Base-by-base conservation (phyloP, 495 filamentous ascomycete genomes). In the Neurospora sp. region DNA sequence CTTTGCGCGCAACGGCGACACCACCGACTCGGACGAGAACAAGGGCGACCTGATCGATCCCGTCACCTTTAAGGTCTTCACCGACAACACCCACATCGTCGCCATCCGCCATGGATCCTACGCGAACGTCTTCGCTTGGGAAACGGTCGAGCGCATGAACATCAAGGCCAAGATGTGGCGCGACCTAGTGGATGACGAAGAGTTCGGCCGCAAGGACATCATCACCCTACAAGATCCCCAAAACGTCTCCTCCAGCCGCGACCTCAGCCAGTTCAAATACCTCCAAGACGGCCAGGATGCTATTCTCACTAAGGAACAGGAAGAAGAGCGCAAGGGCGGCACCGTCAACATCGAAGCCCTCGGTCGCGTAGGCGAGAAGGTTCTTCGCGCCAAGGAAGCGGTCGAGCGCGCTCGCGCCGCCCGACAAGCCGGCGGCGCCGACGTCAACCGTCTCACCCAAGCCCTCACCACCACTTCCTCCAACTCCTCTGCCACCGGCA, bases 111-210 rank as follows among this genome's bases (percentile, higher is more conserved):
- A 92, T 76, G 86, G 85, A 21, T 88, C 78, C 45, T 92, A 93
- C 43, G 94, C 93, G 40, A 98, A 98, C 83, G 96, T 97, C 8
- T 99, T 97, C 79, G 90, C 94, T 11, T 97, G 91, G 89, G 96
- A 98, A 79, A 99, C 96, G 3, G 88, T 98, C 13, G 93, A 98
- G 81, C 87, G 93, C 75, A 87, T 98, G 80, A 99, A 99, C 83
- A 91, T 98, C 82, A 99, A 98, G 84, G 89, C 94, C 70, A 99
- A 97, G 88, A 90, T 96, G 85, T 99, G 96, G 96, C 86, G 85
- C 71, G 96, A 99, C 82, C 83, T 99, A 6, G 90, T 98, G 19
- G 93, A 90, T 77, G 95, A 98, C 76, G 87, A 87, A 74, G 93
- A 95, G 74, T 99, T 99, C 77, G 86, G 87, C 54, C 89, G 96